Base-by-base conservation (phyloP, 495 filamentous ascomycete species). In the Trypethelium eluteriae region DNA sequence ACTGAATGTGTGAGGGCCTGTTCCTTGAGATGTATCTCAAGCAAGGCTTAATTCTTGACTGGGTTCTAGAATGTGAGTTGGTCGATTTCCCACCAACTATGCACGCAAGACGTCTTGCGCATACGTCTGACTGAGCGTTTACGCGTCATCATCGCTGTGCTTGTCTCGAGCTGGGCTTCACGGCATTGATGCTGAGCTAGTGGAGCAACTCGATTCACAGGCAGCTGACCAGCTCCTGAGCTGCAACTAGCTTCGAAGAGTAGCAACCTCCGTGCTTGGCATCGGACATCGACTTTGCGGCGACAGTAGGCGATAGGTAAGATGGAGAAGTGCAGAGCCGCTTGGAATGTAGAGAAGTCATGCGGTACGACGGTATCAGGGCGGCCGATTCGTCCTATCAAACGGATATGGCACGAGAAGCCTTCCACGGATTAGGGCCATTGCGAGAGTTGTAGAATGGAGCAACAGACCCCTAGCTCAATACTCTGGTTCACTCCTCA, bases 191-290 rank as follows among this genome's bases (percentile, higher is more conserved):
- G 11, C 49, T 53, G 11, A 5, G 9, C 49, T 53, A 18, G 49
- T 25, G 49, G 49, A 16, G 18, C 18, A 18, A 25, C 49, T n/a
- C 5, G 49, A 16, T 11, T 53, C 5, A 5, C 49, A n/a, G 18
- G 12, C 49, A 53, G 18, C 11, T 53, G 49, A 53, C 49, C 12
- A 53, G 49, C 49, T 53, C 5, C 11, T 25, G 10, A 53, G n/a
- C 49, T 53, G 11, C 49, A 53, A 25, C 49, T 53, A 25, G 49
- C 49, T 53, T 53, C 49, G 49, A 53, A 53, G 5, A 25, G 49
- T n/a, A 53, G 49, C 49, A n/a, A 53, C 49, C 5, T 14, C 18
- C 49, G 18, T 5, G 49, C 16, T 9, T 14, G n/a, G 49, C 11
- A 18, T 53, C 49, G 49, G 18, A n/a, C 18, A 14, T 18, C 11